Evolutionary conservation across 129 eudicot species (phyloP).

Genomic region (Silybum marianum): DNA sequence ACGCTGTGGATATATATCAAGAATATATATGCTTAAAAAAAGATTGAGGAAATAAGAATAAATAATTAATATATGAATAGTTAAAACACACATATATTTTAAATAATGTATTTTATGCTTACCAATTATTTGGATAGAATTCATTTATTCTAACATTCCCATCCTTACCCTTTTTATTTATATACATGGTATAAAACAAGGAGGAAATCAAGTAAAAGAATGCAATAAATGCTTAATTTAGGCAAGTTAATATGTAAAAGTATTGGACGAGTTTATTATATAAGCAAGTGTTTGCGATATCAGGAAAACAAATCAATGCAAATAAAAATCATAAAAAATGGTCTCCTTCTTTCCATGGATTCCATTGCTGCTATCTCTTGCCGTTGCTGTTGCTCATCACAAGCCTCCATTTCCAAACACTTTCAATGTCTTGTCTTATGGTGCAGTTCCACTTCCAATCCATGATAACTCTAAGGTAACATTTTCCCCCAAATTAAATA

Average conservation of each 20-base stretch:
- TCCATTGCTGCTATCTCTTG: slow-evolving; percentile 26
- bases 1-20: too few relatives aligned
- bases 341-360: slow-evolving; percentile 31
- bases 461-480: slow-evolving; percentile 52
- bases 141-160: too few relatives aligned
- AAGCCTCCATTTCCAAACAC: slow-evolving; percentile 2
- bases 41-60: too few relatives aligned
- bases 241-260: background rate
- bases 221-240: background rate
- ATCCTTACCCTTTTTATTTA: too few relatives aligned
- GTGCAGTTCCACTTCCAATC: slow-evolving; percentile 52
- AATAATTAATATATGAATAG: too few relatives aligned
- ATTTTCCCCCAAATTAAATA: too few relatives aligned
- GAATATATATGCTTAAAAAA: too few relatives aligned
- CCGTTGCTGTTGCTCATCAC: slow-evolving; percentile 4
- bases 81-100: too few relatives aligned
- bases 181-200: background rate
- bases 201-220: background rate
- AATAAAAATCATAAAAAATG: slow-evolving; percentile 5
- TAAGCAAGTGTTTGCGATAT: slow-evolving; percentile 14
- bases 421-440: slow-evolving; percentile 53
- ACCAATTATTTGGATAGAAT: too few relatives aligned
- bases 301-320: slow-evolving; percentile 7
- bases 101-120: too few relatives aligned
- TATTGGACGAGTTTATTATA: background rate